These are phyloP conservation scores for Termitomyces sp. DNA, from an alignment of 768 basidiomycete species.

Conservation along the genomic window DNA sequence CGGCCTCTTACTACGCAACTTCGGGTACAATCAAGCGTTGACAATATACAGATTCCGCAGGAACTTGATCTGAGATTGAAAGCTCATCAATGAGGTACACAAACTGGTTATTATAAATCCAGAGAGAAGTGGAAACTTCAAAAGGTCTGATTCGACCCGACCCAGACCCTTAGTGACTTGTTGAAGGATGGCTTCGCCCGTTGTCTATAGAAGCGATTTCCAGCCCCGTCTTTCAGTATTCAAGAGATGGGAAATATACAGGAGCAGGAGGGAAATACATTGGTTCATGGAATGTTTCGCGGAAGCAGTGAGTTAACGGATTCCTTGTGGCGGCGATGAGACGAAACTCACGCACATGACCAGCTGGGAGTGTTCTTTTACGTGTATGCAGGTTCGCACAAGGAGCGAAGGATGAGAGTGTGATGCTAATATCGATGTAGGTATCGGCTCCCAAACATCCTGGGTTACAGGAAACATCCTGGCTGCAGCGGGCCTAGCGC, in stretches of 20 bases:
- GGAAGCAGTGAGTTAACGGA: constrained; percentile 40
- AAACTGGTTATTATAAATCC: constrained; percentile 2
- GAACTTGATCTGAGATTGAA: not conserved
- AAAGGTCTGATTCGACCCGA: not conserved
- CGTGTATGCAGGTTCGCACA: constrained; percentile 42
- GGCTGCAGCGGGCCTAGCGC: constrained; percentile 18
- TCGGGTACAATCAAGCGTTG: constrained; percentile 2
- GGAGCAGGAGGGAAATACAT: constrained; percentile 37
- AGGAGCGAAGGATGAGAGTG: not conserved
- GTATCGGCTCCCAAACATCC: constrained; percentile 49
- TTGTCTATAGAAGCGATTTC: constrained; percentile 38
- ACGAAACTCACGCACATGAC: constrained; percentile 1
- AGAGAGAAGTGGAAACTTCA: not conserved
- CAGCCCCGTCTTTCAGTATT: constrained; percentile 31
- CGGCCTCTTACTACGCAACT: not conserved
- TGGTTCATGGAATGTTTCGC: constrained; percentile 55
- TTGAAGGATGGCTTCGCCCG: constrained; percentile 11
- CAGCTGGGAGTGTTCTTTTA: constrained; percentile 62
- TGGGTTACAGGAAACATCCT: constrained; percentile 42
- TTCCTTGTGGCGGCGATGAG: not conserved
- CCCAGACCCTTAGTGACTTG: not conserved
- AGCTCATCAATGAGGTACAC: not conserved
- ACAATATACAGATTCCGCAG: not conserved
- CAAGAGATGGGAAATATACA: constrained; percentile 43
- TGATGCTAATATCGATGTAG: constrained; percentile 18